Base-by-base conservation (phyloP, 2,329 filamentous ascomycete genomes). In the Verticillium klebahnii region DNA sequence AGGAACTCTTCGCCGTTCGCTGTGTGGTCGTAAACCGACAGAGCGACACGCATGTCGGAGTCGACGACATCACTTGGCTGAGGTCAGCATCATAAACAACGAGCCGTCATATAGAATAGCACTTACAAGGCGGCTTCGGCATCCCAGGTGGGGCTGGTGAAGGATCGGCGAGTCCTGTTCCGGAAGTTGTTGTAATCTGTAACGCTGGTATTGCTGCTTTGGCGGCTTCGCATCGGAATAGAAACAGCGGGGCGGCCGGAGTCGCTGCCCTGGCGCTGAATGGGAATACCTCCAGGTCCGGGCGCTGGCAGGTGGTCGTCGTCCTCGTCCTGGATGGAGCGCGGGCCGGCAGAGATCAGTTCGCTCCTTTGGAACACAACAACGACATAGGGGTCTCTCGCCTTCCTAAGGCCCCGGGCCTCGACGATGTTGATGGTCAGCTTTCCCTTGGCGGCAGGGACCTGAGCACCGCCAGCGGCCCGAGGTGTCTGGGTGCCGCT, bases 301-400 rank as follows among this genome's bases (percentile, higher is more conserved):
- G 82, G 85, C n/a, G 75, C 72, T 39, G 75, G 70, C 45, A 69
- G 71, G 29, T 78, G 66, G 62, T 82, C 71, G 61, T 89, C 85
- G 55, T 88, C 86, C 39, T 86, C 82, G 55, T 90, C 88, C 36
- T 83, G 80, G 29, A 83, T 77, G 60, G 81, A 81, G 39, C 89
- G 86, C 14, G 93, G 91, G 2, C 92, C 92, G 61, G 91, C 89
- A 1, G 95, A 98, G 61, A 99, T 97, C 69, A 96, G 89, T 75
- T 99, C 95, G 71, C 94, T 97, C 74, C 92, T 91, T 74, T 99
- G 95, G 71, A 98, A 99, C 31, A 97, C 93, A 63, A 91, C 96
- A 12, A 99, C 93, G 59, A 97, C 92, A 70, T 99, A 99, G 1
- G 95, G 95, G 70, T 97, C 92, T 63, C 88, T 87, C 72, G 92